Evolutionary conservation across 768 basidiomycete genomes (phyloP), one percentile per base, ranked within the genome.

Genomic region (Mycena vulgaris): DNA sequence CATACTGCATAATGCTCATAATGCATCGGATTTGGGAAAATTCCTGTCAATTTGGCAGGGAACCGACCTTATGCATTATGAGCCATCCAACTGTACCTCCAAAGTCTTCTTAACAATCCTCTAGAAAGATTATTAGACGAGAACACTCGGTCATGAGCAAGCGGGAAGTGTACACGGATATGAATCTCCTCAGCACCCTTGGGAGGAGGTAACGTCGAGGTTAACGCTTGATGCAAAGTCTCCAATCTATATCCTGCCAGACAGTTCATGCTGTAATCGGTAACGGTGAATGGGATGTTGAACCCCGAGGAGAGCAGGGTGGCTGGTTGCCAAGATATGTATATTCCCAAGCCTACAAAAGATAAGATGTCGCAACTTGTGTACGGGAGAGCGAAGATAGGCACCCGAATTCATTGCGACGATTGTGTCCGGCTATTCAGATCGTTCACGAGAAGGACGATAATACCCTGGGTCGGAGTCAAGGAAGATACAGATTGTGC

Each of bases 331-430:
- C 86, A 87, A 17, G 78, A 73, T 5, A 62, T 66, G 69, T 84
- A 84, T 35, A 78, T 72, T 33, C 78, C 76, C 27, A 85, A 71
- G 28, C 83, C 85, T 2, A 84, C 84, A n/a, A n/a, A n/a, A n/a
- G n/a, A n/a, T n/a, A n/a, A n/a, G n/a, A n/a, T n/a, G n/a, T n/a
- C n/a, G n/a, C n/a, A n/a, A n/a, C n/a, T n/a, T n/a, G n/a, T n/a
- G n/a, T n/a, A n/a, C n/a, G n/a, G n/a, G n/a, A n/a, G n/a, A n/a
- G n/a, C n/a, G n/a, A n/a, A n/a, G n/a, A n/a, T n/a, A n/a, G n/a
- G n/a, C n/a, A n/a, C n/a, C n/a, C n/a, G n/a, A n/a, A 68, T 85
- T 83, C 53, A 78, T 75, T 2, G 78, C 85, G 37, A 88, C 72
- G 63, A 88, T 76, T 21, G 82, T 86, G 70, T 88, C 83, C 0